Base-by-base conservation (phyloP, 805 yeast genomes). In the Metschnikowia henanensis region DNA sequence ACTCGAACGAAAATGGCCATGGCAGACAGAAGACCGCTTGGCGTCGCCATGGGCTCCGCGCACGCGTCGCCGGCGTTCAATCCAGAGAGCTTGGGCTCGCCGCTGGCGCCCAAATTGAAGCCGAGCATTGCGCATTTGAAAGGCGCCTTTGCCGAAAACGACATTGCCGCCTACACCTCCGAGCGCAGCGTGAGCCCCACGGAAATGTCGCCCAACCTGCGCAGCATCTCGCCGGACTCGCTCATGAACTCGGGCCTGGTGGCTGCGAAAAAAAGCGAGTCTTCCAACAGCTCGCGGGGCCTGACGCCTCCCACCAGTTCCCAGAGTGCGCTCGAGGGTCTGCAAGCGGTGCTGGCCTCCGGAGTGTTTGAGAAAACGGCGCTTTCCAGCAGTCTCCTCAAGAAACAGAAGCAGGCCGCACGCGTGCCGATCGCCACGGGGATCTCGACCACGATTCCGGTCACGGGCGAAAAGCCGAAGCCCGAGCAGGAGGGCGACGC, bases 381-480 rank as follows among this genome's bases (percentile, higher is more conserved):
- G 26, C 30, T 44, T 41, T 21, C 51, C 13, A 51, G 52, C 19
- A 39, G 39, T 25, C 43, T 47, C 22, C 41, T 50, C 31, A 52
- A 52, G 35, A 72, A 71, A 51, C 61, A 62, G 18, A 72, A 72
- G 51, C 58, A 57, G 34, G 49, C 68, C 9, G 57, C 68, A 17
- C 67, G 82, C 41, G 76, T 75, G 20, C 79, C 81, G 20, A 74
- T 78, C 41, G 86, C 86, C 2, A 80, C 86, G 30, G 87, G 89
- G 37, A 83, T 86, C 30, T 82, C 91, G 12, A 84, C 90, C 35
- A 78, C 86, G 2, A 84, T 86, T 45, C 94, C 94, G 1, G 87
- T 86, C 6, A 83, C 91, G 12, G 92, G 92, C 29, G 76, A 71
- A 48, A 70, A 71, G 52, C 58, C 58, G 30, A 90, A 91, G 36